Percentiles rank a stretch among this genome's conserved stretches.
These are phyloP conservation scores for Xylaria venustula DNA, from an alignment of 495 filamentous ascomycete species.

Conservation along the genomic window DNA sequence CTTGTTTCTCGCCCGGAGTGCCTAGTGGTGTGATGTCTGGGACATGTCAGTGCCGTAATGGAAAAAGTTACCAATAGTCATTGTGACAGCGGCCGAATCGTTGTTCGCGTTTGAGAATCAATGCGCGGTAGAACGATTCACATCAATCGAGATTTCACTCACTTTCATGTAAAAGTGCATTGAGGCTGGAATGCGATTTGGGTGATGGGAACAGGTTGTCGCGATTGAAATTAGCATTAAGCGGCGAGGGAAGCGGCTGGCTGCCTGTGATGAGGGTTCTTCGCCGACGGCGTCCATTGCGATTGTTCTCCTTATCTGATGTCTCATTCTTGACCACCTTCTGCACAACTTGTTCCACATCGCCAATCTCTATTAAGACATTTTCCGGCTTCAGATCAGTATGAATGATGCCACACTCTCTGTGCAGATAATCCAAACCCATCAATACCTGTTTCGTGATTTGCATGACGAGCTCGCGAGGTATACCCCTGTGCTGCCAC, in stretches of 20 bases:
- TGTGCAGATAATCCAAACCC: constrained; percentile 91
- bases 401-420: constrained; percentile 98
- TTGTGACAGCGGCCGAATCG: not conserved
- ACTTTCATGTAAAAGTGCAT: constrained; percentile 81
- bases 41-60: constrained; percentile 6
- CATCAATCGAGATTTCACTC: constrained; percentile 31
- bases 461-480: constrained; percentile 93
- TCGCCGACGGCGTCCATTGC: constrained; percentile 88
- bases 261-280: constrained; percentile 96
- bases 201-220: constrained; percentile 66
- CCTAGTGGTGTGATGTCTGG: constrained; percentile 16
- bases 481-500: constrained; percentile 97
- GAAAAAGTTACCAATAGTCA: not conserved
- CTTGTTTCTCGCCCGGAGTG: constrained; percentile 61
- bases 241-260: constrained; percentile 90
- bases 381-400: constrained; percentile 98
- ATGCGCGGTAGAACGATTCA: not conserved
- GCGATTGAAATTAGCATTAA: constrained; percentile 86
- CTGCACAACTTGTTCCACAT: constrained; percentile 95
- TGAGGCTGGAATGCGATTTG: constrained; percentile 77
- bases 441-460: constrained; percentile 98
- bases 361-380: constrained; percentile 97
- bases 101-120: not conserved
- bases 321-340: constrained; percentile 88
- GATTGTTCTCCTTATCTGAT: constrained; percentile 79